Conservation (phyloP, 805 yeast species). For the Yamadazyma philogaea region DNA sequence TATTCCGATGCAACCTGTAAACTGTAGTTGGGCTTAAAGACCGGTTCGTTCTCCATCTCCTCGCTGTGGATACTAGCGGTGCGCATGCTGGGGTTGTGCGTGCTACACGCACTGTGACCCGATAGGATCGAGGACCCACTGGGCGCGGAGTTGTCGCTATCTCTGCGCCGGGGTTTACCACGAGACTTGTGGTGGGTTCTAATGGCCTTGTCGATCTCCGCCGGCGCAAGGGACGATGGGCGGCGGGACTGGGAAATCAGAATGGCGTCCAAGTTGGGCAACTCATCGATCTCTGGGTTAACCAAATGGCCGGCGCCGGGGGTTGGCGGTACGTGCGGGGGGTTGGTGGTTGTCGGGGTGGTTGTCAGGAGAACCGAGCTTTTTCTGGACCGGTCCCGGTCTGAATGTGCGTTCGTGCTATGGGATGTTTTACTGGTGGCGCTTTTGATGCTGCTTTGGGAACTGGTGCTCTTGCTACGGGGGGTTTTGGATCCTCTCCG, state of each 20-base stretch:
- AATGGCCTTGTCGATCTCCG: neutral
- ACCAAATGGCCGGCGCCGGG: too few relatives aligned
- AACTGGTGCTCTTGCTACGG: neutral
- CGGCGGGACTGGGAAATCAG: slow-evolving; percentile 5
- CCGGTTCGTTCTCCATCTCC: too few relatives aligned
- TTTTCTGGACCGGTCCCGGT: too few relatives aligned
- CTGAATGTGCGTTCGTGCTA: neutral
- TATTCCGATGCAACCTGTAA: too few relatives aligned
- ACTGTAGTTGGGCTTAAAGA: too few relatives aligned
- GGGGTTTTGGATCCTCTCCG: too few relatives aligned
- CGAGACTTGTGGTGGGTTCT: neutral
- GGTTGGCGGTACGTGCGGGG: neutral
- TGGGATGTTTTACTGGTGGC: neutral
- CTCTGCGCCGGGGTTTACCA: neutral
- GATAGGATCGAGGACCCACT: too few relatives aligned
- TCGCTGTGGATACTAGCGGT: too few relatives aligned
- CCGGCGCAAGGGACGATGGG: neutral
- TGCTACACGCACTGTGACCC: neutral
- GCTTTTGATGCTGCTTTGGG: neutral
- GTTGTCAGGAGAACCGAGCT: too few relatives aligned
- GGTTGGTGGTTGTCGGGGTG: too few relatives aligned
- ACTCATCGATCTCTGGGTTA: slow-evolving; percentile 15
- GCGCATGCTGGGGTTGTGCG: neutral
- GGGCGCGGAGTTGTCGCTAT: neutral
- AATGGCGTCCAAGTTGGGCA: slow-evolving; percentile 12